phyloP scores from a whole-genome alignment of 2,329 filamentous ascomycete genomes.

The Colletotrichum horii region DNA sequence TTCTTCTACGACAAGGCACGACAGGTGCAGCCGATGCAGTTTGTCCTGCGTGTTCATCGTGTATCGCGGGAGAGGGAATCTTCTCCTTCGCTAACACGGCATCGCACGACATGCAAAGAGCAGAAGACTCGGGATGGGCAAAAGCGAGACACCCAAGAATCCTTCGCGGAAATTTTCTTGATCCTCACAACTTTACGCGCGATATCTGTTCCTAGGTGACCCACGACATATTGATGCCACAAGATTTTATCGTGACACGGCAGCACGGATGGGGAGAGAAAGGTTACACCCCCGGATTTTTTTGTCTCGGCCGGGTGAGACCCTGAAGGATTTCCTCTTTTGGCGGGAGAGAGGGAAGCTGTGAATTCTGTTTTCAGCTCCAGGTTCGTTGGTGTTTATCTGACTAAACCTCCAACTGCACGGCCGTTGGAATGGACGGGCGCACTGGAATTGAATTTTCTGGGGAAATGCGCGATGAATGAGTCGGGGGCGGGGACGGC shows the following conservation, averaged over 20 bases:
- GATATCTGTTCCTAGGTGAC: not conserved
- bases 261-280: constrained; percentile 10
- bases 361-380: not conserved
- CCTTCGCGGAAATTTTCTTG: not conserved
- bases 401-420: not conserved
- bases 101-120: not conserved
- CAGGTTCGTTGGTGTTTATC: not conserved
- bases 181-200: not conserved
- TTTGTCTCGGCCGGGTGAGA: not conserved
- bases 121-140: not conserved
- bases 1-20: not conserved
- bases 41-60: not conserved
- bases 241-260: not conserved
- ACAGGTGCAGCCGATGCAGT: not conserved
- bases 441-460: not conserved
- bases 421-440: not conserved
- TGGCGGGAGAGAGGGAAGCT: not conserved
- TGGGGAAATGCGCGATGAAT: not conserved
- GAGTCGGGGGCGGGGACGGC: not conserved
- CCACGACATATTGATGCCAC: not conserved
- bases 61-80: not conserved
- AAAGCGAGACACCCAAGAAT: not conserved
- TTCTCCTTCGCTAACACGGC: not conserved
- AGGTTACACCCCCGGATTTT: not conserved
- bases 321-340: not conserved